A percentile compares a stretch with the other conserved stretches of the same genome.
Conservation (phyloP, 176 grass and related monocot species). For the Avena atlantica region DNA sequence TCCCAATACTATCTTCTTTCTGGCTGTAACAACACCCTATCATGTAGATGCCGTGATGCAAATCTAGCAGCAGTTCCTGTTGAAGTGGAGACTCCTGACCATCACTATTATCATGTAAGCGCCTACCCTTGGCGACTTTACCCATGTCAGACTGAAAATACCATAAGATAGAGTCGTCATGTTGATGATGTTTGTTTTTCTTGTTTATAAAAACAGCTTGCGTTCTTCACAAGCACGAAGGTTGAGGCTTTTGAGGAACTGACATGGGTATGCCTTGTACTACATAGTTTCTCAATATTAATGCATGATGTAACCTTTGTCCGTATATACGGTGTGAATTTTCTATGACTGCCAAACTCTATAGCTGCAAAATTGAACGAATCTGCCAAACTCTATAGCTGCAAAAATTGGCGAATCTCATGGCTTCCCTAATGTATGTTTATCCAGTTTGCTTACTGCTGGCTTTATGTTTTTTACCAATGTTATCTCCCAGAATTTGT, state of each 20-base stretch:
- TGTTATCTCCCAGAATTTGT: no score
- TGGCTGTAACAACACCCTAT: slow-evolving; percentile 21
- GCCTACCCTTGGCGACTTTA: not conserved
- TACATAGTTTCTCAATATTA: slow-evolving; percentile 23
- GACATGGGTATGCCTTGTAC: slow-evolving; percentile 69
- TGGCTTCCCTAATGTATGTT: no score
- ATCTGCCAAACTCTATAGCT: not conserved
- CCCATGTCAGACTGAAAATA: slow-evolving; percentile 12
- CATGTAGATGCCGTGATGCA: slow-evolving; percentile 64
- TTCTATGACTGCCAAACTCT: not conserved
- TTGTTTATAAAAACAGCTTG: slow-evolving; percentile 54
- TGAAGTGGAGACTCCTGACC: slow-evolving; percentile 78
- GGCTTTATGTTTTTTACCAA: no score
- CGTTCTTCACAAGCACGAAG: slow-evolving; percentile 79
- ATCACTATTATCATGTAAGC: slow-evolving; percentile 77
- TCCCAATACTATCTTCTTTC: not conserved
- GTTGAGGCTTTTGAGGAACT: slow-evolving; percentile 85
- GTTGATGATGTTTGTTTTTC: slow-evolving; percentile 19
- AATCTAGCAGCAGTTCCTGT: slow-evolving; percentile 73
- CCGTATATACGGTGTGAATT: slow-evolving; percentile 8
- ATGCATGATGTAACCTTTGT: slow-evolving; percentile 5
- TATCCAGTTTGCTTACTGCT: no score
- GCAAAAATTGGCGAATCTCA: not conserved
- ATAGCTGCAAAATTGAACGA: not conserved
- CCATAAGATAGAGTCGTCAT: not conserved